Conservation (phyloP, 805 yeast species). For the Suhomyces xylopsoci region DNA sequence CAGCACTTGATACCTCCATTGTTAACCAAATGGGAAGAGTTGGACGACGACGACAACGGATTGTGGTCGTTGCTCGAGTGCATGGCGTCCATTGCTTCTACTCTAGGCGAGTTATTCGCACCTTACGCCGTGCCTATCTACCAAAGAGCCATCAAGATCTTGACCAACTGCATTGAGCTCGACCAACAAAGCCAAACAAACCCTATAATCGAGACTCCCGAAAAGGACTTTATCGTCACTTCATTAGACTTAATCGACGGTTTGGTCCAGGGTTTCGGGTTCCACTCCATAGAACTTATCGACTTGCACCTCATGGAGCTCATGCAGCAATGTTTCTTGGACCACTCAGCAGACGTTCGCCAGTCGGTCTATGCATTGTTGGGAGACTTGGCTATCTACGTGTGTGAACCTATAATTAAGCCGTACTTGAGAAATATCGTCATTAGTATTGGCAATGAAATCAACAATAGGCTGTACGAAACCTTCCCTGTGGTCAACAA, state of each 20-base stretch:
- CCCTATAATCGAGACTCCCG: constrained; percentile 72
- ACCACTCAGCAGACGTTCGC: constrained; percentile 80
- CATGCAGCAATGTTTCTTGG: constrained; percentile 67
- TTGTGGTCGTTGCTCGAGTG: constrained; percentile 93
- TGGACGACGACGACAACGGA: constrained; percentile 76
- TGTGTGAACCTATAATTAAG: constrained; percentile 43
- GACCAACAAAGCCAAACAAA: constrained; percentile 63
- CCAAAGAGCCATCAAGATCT: constrained; percentile 68
- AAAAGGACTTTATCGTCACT: constrained; percentile 86
- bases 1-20: constrained; percentile 74
- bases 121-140: constrained; percentile 89
- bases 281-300: constrained; percentile 56
- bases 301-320: constrained; percentile 54
- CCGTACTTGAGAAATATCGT: constrained; percentile 53
- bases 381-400: constrained; percentile 80
- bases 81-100: constrained; percentile 86
- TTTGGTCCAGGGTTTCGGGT: constrained; percentile 80
- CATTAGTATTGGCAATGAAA: constrained; percentile 66
- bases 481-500: constrained; percentile 73
- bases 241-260: constrained; percentile 91
- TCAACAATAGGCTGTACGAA: constrained; percentile 48
- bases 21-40: constrained; percentile 71
- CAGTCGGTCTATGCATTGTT: constrained; percentile 87
- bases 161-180: constrained; percentile 63
- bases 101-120: constrained; percentile 78